Percentiles rank a stretch among this genome's conserved stretches.
Evolutionary conservation across 2,329 filamentous ascomycete genomes (phyloP).

Genomic region (Cladosporium velox): DNA sequence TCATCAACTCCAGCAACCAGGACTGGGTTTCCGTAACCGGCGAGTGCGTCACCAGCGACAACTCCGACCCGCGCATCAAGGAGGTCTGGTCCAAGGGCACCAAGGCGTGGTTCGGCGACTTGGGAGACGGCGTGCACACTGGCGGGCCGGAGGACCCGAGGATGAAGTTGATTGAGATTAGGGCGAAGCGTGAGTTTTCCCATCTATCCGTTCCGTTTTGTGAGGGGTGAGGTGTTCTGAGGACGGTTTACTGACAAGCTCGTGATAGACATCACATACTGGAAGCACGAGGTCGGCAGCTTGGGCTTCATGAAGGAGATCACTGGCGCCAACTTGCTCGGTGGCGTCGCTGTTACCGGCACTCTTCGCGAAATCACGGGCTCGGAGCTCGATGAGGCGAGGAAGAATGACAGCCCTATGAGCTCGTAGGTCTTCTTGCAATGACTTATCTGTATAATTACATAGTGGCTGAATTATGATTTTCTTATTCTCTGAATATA

Average conservation of each 20-base stretch:
- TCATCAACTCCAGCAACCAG: slow-evolving; percentile 50
- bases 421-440: slow-evolving; percentile 23
- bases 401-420: slow-evolving; percentile 32
- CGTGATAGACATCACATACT: slow-evolving; percentile 39
- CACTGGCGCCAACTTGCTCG: slow-evolving; percentile 34
- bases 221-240: background rate
- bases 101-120: slow-evolving; percentile 53
- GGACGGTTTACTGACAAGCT: slow-evolving; percentile 19
- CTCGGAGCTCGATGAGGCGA: slow-evolving; percentile 37
- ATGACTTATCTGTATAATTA: background rate
- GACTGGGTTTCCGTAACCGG: slow-evolving; percentile 53
- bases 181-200: slow-evolving; percentile 34
- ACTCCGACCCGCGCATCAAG: slow-evolving; percentile 52
- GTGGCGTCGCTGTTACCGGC: slow-evolving; percentile 39
- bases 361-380: slow-evolving; percentile 37
- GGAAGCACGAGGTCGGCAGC: slow-evolving; percentile 32
- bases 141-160: slow-evolving; percentile 50
- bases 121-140: slow-evolving; percentile 52
- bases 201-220: no score
- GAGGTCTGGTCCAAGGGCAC: slow-evolving; percentile 46
- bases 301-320: slow-evolving; percentile 39
- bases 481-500: background rate
- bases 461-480: slow-evolving; percentile 6
- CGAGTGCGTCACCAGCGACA: slow-evolving; percentile 43
- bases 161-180: slow-evolving; percentile 47